These are phyloP conservation scores for Suillus fuscotomentosus DNA, from an alignment of 768 basidiomycete genomes.

Conservation along the genomic window DNA sequence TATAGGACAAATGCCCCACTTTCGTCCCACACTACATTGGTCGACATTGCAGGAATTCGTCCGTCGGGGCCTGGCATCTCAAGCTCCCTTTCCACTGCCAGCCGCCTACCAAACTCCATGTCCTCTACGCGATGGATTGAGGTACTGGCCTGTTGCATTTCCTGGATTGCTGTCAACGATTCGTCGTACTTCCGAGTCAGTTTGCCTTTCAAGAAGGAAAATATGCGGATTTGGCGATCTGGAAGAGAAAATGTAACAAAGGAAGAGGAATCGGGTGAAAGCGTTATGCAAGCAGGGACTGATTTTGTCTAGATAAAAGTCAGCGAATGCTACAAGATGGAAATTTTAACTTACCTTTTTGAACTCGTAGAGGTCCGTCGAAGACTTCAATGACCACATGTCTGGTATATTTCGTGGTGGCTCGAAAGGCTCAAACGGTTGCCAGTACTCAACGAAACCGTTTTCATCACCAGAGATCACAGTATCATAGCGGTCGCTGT, in stretches of 20 bases:
- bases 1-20: constrained; percentile 94
- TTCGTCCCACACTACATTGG: constrained; percentile 96
- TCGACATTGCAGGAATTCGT: constrained; percentile 71
- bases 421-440: constrained; percentile 85
- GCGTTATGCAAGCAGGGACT: constrained; percentile 85
- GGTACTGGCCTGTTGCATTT: constrained; percentile 99
- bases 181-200: constrained; percentile 94
- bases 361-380: constrained; percentile 95
- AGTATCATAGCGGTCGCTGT: constrained; percentile 85
- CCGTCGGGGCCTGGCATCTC: constrained; percentile 81
- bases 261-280: constrained; percentile 85
- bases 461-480: constrained; percentile 94
- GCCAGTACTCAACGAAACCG: constrained; percentile 97
- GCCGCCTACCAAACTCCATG: constrained; percentile 98
- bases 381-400: constrained; percentile 88
- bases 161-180: constrained; percentile 86
- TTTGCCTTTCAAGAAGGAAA: constrained; percentile 88
- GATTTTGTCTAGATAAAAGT: constrained; percentile 69
- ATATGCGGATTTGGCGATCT: constrained; percentile 91
- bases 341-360: constrained; percentile 68
- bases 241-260: constrained; percentile 94
- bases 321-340: constrained; percentile 1
- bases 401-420: constrained; percentile 74
- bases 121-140: constrained; percentile 90
- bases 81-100: constrained; percentile 89